phyloP scores from a whole-genome alignment of 192 early-diverging fungal genomes.

The Allomyces macrogynus region DNA sequence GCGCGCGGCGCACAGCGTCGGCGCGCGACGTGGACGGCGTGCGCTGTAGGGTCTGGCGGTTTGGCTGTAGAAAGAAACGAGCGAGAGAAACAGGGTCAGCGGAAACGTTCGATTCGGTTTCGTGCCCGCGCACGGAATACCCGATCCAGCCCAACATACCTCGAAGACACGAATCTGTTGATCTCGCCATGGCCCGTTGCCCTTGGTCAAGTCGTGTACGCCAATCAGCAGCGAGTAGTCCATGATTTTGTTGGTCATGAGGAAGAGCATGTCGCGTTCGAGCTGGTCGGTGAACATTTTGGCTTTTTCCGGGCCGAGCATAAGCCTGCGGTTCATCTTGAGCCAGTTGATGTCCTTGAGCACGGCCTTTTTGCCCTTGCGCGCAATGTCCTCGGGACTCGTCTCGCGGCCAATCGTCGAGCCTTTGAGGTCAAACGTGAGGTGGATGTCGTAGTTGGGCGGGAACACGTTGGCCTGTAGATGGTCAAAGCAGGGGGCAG shows the following conservation, averaged over 20 bases:
- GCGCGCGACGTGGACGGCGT: no score
- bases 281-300: conserved; percentile 62
- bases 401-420: conserved; percentile 75
- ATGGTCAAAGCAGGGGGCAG: background rate
- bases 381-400: conserved; percentile 46
- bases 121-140: no score
- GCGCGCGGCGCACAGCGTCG: background rate
- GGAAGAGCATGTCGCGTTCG: conserved; percentile 46
- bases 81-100: no score
- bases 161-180: no score
- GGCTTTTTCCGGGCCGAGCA: conserved; percentile 64
- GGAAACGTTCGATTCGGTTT: no score
- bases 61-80: background rate
- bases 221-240: conserved; percentile 95
- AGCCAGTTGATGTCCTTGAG: conserved; percentile 97
- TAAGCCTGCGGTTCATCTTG: conserved; percentile 42
- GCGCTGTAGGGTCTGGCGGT: background rate
- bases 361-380: conserved; percentile 60
- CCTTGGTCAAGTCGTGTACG: conserved; percentile 63
- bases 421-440: conserved; percentile 89
- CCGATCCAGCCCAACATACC: no score
- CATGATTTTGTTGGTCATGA: conserved; percentile 55
- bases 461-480: conserved; percentile 75
- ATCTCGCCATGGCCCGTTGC: conserved; percentile 29
- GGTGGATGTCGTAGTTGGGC: conserved; percentile 88